Conservation (phyloP, 2,329 filamentous ascomycete genomes). For the Alternaria sp. region DNA sequence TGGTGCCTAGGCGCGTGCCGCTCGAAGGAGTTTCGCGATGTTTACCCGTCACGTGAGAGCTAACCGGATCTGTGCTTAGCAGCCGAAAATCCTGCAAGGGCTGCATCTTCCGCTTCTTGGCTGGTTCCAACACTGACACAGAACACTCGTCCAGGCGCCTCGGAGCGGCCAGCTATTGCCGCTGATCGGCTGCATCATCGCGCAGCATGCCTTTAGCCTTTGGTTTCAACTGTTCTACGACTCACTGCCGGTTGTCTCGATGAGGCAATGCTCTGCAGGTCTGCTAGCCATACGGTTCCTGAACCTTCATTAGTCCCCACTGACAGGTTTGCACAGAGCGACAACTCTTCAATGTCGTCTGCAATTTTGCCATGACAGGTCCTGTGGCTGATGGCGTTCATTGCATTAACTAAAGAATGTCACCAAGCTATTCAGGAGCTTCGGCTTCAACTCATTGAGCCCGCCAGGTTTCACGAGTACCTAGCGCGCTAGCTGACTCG, state of each 20-base stretch:
- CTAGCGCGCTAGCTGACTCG: slow-evolving; percentile 11
- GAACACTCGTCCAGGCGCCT: not conserved
- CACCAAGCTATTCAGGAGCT: not conserved
- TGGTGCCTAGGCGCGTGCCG: slow-evolving; percentile 4
- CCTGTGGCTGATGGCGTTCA: not conserved
- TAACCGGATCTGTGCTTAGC: not conserved
- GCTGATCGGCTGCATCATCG: slow-evolving; percentile 3
- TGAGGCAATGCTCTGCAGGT: slow-evolving; percentile 7
- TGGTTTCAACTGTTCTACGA: not conserved
- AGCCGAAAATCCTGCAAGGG: slow-evolving; percentile 10
- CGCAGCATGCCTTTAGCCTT: slow-evolving; percentile 11
- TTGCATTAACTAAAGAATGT: not conserved
- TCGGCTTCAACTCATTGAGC: not conserved
- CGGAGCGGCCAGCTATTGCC: slow-evolving; percentile 1
- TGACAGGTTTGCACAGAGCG: not conserved
- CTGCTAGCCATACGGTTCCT: slow-evolving; percentile 7
- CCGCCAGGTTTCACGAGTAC: slow-evolving; percentile 9
- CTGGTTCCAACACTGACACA: not conserved
- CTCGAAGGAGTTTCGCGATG: slow-evolving; percentile 9
- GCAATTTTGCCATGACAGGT: not conserved
- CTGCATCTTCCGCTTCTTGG: slow-evolving; percentile 11
- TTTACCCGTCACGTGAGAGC: slow-evolving; percentile 5
- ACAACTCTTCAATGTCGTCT: not conserved
- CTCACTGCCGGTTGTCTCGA: slow-evolving; percentile 9
- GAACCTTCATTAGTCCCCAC: slow-evolving; percentile 2